These are phyloP conservation scores for Adansonia digitata DNA, from an alignment of 345 rosid genomes.

Conservation along the genomic window DNA sequence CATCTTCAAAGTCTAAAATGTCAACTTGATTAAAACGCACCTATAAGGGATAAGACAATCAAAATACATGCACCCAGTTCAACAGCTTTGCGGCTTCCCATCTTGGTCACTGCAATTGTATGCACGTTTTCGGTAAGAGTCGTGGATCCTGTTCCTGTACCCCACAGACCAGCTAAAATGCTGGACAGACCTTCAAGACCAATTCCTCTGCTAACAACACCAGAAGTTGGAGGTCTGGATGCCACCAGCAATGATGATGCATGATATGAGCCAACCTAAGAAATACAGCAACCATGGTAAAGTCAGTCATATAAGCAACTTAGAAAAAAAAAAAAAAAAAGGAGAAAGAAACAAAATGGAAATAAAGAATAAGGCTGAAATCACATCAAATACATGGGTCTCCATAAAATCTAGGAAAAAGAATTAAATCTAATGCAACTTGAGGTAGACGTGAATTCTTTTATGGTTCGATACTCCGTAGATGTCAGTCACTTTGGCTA, in stretches of 20 bases:
- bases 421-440: not conserved
- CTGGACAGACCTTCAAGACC: slow-evolving; percentile 92
- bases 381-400: not conserved
- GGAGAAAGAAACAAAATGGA: not conserved
- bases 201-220: slow-evolving; percentile 82
- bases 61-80: slow-evolving; percentile 76
- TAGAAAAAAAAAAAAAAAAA: no score
- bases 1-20: not conserved
- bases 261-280: slow-evolving; percentile 91
- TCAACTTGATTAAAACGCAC: slow-evolving; percentile 39
- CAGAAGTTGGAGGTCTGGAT: slow-evolving; percentile 85
- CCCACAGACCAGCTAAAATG: slow-evolving; percentile 95
- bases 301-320: not conserved
- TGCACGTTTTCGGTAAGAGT: slow-evolving; percentile 94
- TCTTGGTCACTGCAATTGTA: slow-evolving; percentile 89
- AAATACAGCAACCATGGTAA: slow-evolving; percentile 3
- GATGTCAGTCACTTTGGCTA: not conserved
- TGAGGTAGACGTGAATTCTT: not conserved
- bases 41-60: slow-evolving; percentile 69
- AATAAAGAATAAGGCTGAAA: not conserved
- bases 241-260: slow-evolving; percentile 85
- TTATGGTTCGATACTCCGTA: not conserved
- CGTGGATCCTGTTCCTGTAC: slow-evolving; percentile 90
- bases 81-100: slow-evolving; percentile 93
- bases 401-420: not conserved